These are phyloP conservation scores for Beauveria sp. DNA, from an alignment of 2,329 filamentous ascomycete genomes.

Conservation along the genomic window DNA sequence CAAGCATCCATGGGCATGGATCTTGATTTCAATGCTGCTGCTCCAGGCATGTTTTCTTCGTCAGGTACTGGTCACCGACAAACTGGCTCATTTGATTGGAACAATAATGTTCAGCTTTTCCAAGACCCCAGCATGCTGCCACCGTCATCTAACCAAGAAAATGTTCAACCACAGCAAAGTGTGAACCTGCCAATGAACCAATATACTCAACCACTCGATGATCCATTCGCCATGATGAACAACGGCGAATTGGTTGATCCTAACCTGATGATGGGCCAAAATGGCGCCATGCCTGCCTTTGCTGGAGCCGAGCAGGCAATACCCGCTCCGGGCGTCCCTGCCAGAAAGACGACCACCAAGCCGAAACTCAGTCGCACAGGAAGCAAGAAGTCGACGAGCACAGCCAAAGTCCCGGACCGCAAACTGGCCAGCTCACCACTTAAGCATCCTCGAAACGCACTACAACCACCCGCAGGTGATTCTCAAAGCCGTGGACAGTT, in stretches of 20 bases:
- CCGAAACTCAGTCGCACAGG: constrained; percentile 35
- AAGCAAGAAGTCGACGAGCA: constrained; percentile 34
- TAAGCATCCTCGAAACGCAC: constrained; percentile 41
- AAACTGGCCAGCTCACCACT: constrained; percentile 41
- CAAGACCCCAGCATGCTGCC: constrained; percentile 35
- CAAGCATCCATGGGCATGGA: constrained; percentile 50
- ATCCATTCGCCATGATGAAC: constrained; percentile 43
- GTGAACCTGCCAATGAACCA: not conserved
- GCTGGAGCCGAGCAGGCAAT: constrained; percentile 23
- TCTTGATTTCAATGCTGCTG: constrained; percentile 45
- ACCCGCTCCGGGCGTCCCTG: constrained; percentile 3
- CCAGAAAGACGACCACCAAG: not conserved
- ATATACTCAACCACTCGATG: constrained; percentile 38
- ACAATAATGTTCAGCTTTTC: constrained; percentile 46
- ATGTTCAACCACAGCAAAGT: constrained; percentile 21
- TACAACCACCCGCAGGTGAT: constrained; percentile 50
- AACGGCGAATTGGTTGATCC: constrained; percentile 48
- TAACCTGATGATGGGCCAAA: constrained; percentile 48
- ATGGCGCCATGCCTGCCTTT: constrained; percentile 37
- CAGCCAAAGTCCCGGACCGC: constrained; percentile 33
- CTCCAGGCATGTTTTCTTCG: constrained; percentile 35
- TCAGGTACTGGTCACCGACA: constrained; percentile 32
- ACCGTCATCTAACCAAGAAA: constrained; percentile 27
- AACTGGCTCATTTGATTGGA: constrained; percentile 51
- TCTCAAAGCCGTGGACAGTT: constrained; percentile 38